Evolutionary conservation across 768 basidiomycete species (phyloP).

Genomic region (Boletus rubropictus): DNA sequence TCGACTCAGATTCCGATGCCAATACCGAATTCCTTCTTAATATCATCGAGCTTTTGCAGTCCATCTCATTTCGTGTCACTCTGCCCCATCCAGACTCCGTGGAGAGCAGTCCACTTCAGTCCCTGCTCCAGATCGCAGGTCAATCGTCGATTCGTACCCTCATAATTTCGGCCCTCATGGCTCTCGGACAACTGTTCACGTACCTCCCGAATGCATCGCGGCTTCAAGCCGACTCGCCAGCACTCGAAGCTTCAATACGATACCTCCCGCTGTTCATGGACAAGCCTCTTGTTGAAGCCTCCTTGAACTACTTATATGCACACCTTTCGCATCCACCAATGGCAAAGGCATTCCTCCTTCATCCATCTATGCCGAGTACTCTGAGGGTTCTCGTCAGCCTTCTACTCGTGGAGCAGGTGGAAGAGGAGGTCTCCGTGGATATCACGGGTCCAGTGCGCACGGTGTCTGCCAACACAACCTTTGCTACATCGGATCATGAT

Average conservation of each 20-base stretch:
- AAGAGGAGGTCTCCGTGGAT: slow-evolving; percentile 60
- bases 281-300: slow-evolving; percentile 62
- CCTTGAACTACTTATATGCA: slow-evolving; percentile 67
- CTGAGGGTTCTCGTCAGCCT: slow-evolving; percentile 63
- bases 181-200: slow-evolving; percentile 57
- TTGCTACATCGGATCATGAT: slow-evolving; percentile 53
- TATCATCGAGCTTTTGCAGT: slow-evolving; percentile 64
- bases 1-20: slow-evolving; percentile 56
- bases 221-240: slow-evolving; percentile 50
- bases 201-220: slow-evolving; percentile 54
- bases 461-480: slow-evolving; percentile 46
- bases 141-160: slow-evolving; percentile 67
- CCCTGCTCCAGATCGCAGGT: slow-evolving; percentile 50
- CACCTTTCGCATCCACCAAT: slow-evolving; percentile 70
- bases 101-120: slow-evolving; percentile 48
- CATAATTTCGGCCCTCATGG: slow-evolving; percentile 58
- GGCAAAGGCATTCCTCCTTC: slow-evolving; percentile 72
- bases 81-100: slow-evolving; percentile 33
- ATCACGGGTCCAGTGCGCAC: slow-evolving; percentile 56
- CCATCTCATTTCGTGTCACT: slow-evolving; percentile 45
- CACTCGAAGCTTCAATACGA: slow-evolving; percentile 57
- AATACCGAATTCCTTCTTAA: slow-evolving; percentile 70
- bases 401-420: slow-evolving; percentile 64
- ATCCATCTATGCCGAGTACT: slow-evolving; percentile 63
- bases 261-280: slow-evolving; percentile 72